These are phyloP conservation scores for Kwoniella botswanensis DNA, from an alignment of 768 basidiomycete genomes.

Conservation along the genomic window DNA sequence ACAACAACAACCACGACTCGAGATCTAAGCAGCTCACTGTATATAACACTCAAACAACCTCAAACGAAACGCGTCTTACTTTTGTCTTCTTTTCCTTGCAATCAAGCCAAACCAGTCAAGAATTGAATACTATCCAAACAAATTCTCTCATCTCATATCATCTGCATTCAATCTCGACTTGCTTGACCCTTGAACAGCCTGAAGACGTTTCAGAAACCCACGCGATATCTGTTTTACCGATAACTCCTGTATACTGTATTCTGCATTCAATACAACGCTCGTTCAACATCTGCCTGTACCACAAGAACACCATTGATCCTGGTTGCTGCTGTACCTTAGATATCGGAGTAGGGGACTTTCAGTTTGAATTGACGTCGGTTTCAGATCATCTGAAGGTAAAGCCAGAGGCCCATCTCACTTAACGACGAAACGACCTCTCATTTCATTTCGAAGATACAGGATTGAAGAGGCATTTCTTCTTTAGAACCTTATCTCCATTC, in stretches of 20 bases:
- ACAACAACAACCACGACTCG: not conserved
- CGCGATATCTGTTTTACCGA: not conserved
- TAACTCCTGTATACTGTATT: not conserved
- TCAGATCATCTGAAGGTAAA: too few relatives aligned
- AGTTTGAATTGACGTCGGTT: too few relatives aligned
- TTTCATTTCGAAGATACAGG: too few relatives aligned
- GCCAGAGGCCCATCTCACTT: too few relatives aligned
- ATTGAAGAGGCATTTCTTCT: too few relatives aligned
- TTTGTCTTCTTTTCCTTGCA: not conserved
- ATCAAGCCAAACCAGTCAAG: not conserved
- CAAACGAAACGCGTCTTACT: not conserved
- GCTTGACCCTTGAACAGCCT: too few relatives aligned
- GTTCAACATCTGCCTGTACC: not conserved
- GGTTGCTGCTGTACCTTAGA: too few relatives aligned
- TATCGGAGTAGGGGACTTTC: too few relatives aligned
- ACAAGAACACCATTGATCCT: not conserved
- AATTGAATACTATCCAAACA: not conserved
- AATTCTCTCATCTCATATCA: not conserved
- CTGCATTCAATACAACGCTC: not conserved
- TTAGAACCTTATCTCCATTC: too few relatives aligned
- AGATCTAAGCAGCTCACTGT: not conserved
- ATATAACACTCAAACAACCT: not conserved
- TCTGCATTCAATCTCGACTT: not conserved
- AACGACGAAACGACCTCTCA: too few relatives aligned
- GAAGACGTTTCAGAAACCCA: conserved; percentile 2